These are phyloP conservation scores for Kwoniella sp. DNA, from an alignment of 768 basidiomycete species.

Conservation along the genomic window DNA sequence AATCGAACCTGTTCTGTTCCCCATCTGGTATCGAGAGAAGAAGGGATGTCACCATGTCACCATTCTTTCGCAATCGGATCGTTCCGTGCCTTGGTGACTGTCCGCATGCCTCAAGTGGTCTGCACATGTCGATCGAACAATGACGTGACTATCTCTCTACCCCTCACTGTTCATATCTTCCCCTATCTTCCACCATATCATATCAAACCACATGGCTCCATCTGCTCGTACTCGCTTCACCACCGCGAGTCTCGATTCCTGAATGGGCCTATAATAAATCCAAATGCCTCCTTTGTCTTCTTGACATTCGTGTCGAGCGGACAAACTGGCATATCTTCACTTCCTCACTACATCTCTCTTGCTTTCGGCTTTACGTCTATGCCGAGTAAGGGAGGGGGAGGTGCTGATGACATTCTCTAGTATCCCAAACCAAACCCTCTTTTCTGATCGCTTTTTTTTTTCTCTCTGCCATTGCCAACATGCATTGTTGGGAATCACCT, in stretches of 20 bases:
- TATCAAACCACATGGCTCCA: slow-evolving; percentile 42
- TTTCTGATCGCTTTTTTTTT: slow-evolving; percentile 4
- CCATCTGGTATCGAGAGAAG: background rate
- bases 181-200: slow-evolving; percentile 17
- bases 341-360: slow-evolving; percentile 21
- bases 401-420: slow-evolving; percentile 13
- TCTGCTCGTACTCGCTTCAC: slow-evolving; percentile 46
- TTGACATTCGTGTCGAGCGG: no score
- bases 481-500: no score
- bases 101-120: no score
- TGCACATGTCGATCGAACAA: background rate
- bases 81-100: background rate
- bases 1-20: background rate
- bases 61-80: background rate
- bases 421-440: background rate
- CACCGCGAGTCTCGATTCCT: slow-evolving; percentile 48
- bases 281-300: background rate
- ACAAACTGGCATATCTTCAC: no score
- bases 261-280: slow-evolving; percentile 47
- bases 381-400: slow-evolving; percentile 20
- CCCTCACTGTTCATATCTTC: background rate
- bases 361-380: slow-evolving; percentile 10
- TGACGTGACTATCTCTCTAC: background rate
- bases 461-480: no score
- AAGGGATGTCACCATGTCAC: background rate